Percentiles rank a stretch among this genome's conserved stretches.
Evolutionary conservation across 257 asterid genomes (phyloP).

Genomic region (Gardenia jasminoides): DNA sequence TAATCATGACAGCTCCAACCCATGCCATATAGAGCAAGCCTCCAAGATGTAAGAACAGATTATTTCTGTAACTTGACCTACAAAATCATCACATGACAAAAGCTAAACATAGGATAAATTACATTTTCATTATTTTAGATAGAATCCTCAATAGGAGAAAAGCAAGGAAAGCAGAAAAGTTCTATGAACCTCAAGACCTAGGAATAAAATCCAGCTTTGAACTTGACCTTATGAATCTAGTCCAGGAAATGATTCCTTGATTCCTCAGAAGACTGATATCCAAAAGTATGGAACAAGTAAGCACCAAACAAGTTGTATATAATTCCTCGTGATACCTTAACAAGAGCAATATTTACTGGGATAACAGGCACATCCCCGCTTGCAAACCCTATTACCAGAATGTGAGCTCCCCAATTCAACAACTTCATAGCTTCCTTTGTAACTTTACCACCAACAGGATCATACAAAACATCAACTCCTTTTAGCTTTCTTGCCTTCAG

Average conservation of each 20-base stretch:
- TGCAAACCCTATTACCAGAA: conserved; percentile 91
- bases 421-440: conserved; percentile 71
- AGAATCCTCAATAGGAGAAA: not conserved
- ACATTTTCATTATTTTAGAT: not conserved
- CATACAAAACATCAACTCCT: conserved; percentile 93
- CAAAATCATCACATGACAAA: not conserved
- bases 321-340: conserved; percentile 58
- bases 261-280: not conserved
- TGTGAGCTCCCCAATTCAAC: conserved; percentile 95
- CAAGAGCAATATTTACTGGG: conserved; percentile 88
- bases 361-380: conserved; percentile 88
- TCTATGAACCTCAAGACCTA: not conserved
- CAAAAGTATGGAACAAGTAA: not conserved
- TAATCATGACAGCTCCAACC: not conserved
- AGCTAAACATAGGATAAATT: not conserved
- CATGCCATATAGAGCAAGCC: not conserved
- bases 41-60: too few relatives aligned
- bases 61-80: not conserved
- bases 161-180: not conserved
- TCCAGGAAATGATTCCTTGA: not conserved
- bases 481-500: conserved; percentile 65
- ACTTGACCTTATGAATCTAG: not conserved
- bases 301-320: too few relatives aligned
- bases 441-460: conserved; percentile 96
- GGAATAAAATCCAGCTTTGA: not conserved